These are phyloP conservation scores for Elaeagnus macrophylla DNA, from an alignment of 306 rosid species.

Conservation along the genomic window DNA sequence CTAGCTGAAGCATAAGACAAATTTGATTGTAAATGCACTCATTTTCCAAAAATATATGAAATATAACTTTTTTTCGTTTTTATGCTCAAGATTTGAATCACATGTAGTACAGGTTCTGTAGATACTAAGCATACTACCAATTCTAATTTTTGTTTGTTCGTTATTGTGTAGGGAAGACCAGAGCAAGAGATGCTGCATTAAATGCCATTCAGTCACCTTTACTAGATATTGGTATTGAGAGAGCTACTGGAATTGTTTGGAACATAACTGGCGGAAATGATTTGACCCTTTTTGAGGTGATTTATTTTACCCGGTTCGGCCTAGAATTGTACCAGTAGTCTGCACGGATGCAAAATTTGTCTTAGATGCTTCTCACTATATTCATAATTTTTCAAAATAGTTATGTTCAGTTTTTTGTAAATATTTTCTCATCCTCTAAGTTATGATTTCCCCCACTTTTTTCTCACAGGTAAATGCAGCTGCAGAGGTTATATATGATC, in stretches of 20 bases:
- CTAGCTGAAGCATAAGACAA: too few relatives aligned
- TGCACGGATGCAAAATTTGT: too few relatives aligned
- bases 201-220: slow-evolving; percentile 98
- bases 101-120: background rate
- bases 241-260: slow-evolving; percentile 99
- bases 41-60: too few relatives aligned
- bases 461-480: slow-evolving; percentile 90
- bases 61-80: too few relatives aligned
- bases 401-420: too few relatives aligned
- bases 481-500: slow-evolving; percentile 98
- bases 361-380: too few relatives aligned
- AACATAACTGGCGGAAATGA: slow-evolving; percentile 97
- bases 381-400: too few relatives aligned
- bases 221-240: slow-evolving; percentile 94
- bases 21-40: too few relatives aligned
- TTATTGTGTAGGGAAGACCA: slow-evolving; percentile 70
- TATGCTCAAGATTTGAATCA: background rate
- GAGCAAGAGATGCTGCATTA: slow-evolving; percentile 98
- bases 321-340: too few relatives aligned
- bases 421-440: too few relatives aligned
- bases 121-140: background rate
- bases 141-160: slow-evolving; percentile 14
- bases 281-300: slow-evolving; percentile 88
- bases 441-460: background rate
- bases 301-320: slow-evolving; percentile 1